Percentiles rank a stretch among this genome's conserved stretches.
phyloP scores from a whole-genome alignment of 1,284 basidiomycete species.

The Phylloporus sp. region DNA sequence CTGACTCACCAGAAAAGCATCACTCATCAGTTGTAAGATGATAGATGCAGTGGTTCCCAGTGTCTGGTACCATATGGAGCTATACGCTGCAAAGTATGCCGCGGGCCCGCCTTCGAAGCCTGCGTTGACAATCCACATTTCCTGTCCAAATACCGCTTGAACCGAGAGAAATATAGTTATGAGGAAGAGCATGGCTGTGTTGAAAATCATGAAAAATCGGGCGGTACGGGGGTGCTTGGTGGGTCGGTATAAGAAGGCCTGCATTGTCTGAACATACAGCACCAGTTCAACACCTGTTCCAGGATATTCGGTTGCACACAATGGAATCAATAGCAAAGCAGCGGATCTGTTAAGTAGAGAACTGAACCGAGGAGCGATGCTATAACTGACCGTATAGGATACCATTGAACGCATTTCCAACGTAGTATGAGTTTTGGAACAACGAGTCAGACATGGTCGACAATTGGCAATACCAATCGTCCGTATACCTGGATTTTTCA shows the following conservation, averaged over 20 bases:
- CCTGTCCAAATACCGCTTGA: slow-evolving; percentile 3
- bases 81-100: slow-evolving; percentile 7
- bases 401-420: neutral
- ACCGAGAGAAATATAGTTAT: slow-evolving; percentile 3
- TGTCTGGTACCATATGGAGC: slow-evolving; percentile 22
- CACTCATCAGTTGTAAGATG: slow-evolving; percentile 17
- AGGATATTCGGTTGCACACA: too few relatives aligned
- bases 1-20: slow-evolving; percentile 21
- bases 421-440: neutral
- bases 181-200: slow-evolving; percentile 13
- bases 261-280: neutral
- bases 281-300: neutral
- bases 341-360: too few relatives aligned
- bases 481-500: neutral
- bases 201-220: slow-evolving; percentile 16
- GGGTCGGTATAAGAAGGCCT: neutral
- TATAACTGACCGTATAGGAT: neutral
- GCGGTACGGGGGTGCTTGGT: neutral
- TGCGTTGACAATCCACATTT: slow-evolving; percentile 23
- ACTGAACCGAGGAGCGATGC: too few relatives aligned
- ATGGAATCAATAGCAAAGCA: too few relatives aligned
- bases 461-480: neutral
- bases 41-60: slow-evolving; percentile 15
- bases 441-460: neutral
- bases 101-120: slow-evolving; percentile 13